Evolutionary conservation across 2,329 filamentous ascomycete species (phyloP).

Genomic region (Penicillium glabrum): DNA sequence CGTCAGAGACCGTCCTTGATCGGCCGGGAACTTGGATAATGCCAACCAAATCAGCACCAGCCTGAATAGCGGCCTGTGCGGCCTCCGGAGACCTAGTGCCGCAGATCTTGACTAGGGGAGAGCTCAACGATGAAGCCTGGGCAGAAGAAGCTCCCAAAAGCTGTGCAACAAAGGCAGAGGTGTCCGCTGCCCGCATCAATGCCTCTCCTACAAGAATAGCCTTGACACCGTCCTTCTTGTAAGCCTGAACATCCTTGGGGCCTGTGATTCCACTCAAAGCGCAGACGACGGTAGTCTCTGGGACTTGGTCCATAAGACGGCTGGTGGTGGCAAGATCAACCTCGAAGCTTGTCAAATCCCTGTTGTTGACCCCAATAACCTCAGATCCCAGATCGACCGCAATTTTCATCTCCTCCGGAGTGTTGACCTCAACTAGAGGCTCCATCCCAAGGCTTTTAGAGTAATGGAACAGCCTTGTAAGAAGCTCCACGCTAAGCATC

Average conservation of each 20-base stretch:
- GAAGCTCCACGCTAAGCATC: slow-evolving; percentile 78
- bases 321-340: slow-evolving; percentile 92
- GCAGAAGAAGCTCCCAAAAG: slow-evolving; percentile 64
- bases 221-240: slow-evolving; percentile 84
- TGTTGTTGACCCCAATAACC: slow-evolving; percentile 96
- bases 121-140: slow-evolving; percentile 17
- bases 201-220: slow-evolving; percentile 94
- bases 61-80: slow-evolving; percentile 75
- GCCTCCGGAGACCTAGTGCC: slow-evolving; percentile 82
- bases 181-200: slow-evolving; percentile 87
- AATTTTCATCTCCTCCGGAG: slow-evolving; percentile 83
- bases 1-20: slow-evolving; percentile 75
- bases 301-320: slow-evolving; percentile 81
- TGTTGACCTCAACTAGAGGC: slow-evolving; percentile 95
- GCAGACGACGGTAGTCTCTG: slow-evolving; percentile 82
- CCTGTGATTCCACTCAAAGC: slow-evolving; percentile 92
- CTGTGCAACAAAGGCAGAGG: slow-evolving; percentile 76
- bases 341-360: slow-evolving; percentile 93
- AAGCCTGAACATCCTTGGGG: slow-evolving; percentile 82
- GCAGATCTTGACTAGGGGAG: slow-evolving; percentile 87
- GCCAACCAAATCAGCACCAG: slow-evolving; percentile 87
- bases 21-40: slow-evolving; percentile 85
- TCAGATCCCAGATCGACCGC: slow-evolving; percentile 84
- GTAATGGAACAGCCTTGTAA: slow-evolving; percentile 82
- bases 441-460: slow-evolving; percentile 93